Conservation (phyloP, 352 stramenopile genomes). For the Globisporangium solare region DNA sequence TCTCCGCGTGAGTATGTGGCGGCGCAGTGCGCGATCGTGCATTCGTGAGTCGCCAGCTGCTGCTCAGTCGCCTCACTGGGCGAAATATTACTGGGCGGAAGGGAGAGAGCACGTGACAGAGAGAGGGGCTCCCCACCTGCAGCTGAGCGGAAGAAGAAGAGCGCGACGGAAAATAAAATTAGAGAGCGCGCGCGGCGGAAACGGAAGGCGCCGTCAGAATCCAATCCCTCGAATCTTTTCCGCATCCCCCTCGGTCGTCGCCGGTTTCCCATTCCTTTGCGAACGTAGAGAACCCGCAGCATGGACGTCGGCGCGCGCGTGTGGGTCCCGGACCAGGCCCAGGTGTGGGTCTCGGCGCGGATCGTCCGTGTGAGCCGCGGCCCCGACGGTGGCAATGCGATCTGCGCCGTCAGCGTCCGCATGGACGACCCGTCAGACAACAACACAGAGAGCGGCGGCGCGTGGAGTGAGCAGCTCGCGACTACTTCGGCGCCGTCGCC, state of each 20-base stretch:
- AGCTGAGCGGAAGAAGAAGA: not conserved
- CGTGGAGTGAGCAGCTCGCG: slow-evolving; percentile 9
- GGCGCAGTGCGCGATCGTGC: not conserved
- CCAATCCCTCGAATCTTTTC: slow-evolving; percentile 1
- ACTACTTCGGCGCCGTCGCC: slow-evolving; percentile 4
- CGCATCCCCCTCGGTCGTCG: not conserved
- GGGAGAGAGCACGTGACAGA: slow-evolving; percentile 1
- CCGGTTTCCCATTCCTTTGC: no score
- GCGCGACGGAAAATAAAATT: slow-evolving; percentile 6
- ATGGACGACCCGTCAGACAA: not conserved
- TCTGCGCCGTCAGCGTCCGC: slow-evolving; percentile 1
- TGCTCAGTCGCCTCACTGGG: no score
- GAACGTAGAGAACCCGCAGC: not conserved
- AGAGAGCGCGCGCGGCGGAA: not conserved
- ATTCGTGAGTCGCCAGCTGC: not conserved
- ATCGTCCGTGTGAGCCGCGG: slow-evolving; percentile 20
- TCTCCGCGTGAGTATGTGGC: not conserved
- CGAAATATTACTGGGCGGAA: not conserved
- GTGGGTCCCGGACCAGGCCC: slow-evolving; percentile 61
- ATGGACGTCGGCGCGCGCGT: slow-evolving; percentile 76
- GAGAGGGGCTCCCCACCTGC: not conserved
- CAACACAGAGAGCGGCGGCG: not conserved
- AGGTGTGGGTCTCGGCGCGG: slow-evolving; percentile 59
- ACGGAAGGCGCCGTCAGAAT: not conserved
- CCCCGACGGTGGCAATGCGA: not conserved